Base-by-base conservation (phyloP, 352 stramenopile species). In the Phytopythium ostracodes region DNA sequence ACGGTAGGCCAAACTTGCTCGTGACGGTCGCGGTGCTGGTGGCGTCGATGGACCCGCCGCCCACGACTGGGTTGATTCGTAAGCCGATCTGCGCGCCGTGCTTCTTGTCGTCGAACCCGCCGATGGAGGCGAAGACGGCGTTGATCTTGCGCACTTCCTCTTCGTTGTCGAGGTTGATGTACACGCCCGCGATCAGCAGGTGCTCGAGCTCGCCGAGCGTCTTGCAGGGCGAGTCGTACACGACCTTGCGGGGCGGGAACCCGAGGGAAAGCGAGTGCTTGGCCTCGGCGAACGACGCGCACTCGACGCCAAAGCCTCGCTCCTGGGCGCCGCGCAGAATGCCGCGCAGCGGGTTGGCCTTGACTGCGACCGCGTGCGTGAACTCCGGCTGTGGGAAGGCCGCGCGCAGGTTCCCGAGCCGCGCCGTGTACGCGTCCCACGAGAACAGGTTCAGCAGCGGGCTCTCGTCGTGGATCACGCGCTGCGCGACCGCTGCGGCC, bases 201-300 rank as follows among this genome's bases (percentile, higher is more conserved):
- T 90, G 79, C 29, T 76, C 70, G 27, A 98, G 66, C 66, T 98
- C 93, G 10, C 66, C 65, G 20, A 76, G 35, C 17, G 92, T 98
- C 70, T 98, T 98, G 73, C 88, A 96, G 15, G 93, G 93, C 15
- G 87, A 97, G 62, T 98, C 93, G 70, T 94, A 98, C 11, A 98
- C 85, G 15, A 98, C 78, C 46, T 76, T 77, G 46, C 81, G 77
- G 8, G 86, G 86, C 27, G 73, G 49, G 62, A 92, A 91, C 2
- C 83, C 81, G 9, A 93, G 76, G 42, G 76, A 87, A 27, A 96
- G 68, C 46, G 85, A 67, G 68, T 96, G 87, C 56, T 90, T 90
- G 12, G 84, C 87, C 59, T 96, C 87, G 0, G 77, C 83, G 29
- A 94, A 88, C 4, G 84, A 94, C 35, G 87, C 87, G 50, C 87